phyloP scores from a whole-genome alignment of 495 filamentous ascomycete species.

The Parachaetomium inaequale region DNA sequence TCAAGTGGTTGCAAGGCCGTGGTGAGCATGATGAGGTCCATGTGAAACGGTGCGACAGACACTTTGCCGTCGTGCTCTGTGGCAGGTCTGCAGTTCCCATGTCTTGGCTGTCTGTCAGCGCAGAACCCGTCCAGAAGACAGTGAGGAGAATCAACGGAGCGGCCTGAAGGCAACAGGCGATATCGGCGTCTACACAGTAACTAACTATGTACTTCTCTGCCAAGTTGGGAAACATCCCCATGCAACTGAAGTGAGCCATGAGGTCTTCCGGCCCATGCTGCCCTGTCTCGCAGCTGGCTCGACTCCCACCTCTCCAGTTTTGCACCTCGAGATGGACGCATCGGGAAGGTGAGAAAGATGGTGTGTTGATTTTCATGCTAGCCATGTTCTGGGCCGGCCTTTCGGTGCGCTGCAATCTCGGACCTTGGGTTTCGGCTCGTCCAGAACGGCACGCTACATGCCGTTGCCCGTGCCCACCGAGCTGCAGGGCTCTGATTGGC shows the following conservation, averaged over 20 bases:
- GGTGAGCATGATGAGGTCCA: background rate
- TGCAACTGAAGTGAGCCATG: background rate
- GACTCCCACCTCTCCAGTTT: background rate
- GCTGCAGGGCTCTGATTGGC: slow-evolving; percentile 1
- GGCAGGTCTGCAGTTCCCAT: background rate
- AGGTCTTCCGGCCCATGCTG: background rate
- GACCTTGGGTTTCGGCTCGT: slow-evolving; percentile 6
- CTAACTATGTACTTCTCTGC: background rate
- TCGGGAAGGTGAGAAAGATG: slow-evolving; percentile 3
- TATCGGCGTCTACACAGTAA: no score
- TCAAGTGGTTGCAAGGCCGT: background rate
- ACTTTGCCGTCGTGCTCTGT: background rate
- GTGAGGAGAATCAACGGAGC: no score
- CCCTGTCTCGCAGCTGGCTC: background rate
- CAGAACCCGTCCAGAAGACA: background rate
- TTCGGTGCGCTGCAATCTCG: slow-evolving; percentile 11
- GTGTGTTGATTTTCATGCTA: background rate
- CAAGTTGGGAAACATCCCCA: background rate
- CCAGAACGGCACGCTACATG: background rate
- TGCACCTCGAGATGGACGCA: background rate
- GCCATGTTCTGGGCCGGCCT: slow-evolving; percentile 9
- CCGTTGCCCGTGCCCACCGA: background rate
- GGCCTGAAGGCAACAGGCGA: no score
- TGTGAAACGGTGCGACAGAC: background rate
- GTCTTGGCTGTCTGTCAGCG: background rate